Percentiles rank a stretch among this genome's conserved stretches.
phyloP scores from a whole-genome alignment of 352 stramenopile genomes.

The Globisporangium splendens region DNA sequence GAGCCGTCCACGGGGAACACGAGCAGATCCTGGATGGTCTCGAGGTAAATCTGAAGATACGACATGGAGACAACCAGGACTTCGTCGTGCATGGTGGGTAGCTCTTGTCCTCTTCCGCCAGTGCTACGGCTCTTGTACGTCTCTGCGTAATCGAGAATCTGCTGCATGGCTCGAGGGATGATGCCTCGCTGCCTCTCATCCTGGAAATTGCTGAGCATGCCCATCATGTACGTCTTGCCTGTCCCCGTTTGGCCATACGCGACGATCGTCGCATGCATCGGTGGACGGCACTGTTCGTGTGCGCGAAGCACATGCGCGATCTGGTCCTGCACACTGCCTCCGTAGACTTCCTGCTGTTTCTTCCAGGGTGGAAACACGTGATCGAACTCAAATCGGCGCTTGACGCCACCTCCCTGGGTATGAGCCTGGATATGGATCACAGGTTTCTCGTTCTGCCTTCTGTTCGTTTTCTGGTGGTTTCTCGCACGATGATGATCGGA shows the following conservation, averaged over 20 bases:
- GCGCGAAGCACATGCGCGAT: slow-evolving; percentile 39
- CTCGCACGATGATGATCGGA: neutral
- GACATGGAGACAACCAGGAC: slow-evolving; percentile 37
- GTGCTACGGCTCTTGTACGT: slow-evolving; percentile 12
- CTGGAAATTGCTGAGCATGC: slow-evolving; percentile 43
- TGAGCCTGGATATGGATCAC: slow-evolving; percentile 23
- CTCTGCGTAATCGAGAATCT: slow-evolving; percentile 41
- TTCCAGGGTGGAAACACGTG: slow-evolving; percentile 50
- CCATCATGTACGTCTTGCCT: slow-evolving; percentile 78
- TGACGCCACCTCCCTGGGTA: slow-evolving; percentile 8
- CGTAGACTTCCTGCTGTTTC: slow-evolving; percentile 51
- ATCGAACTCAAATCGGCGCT: slow-evolving; percentile 65
- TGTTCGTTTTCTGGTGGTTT: slow-evolving; percentile 7
- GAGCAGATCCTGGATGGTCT: slow-evolving; percentile 63
- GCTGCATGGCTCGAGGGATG: slow-evolving; percentile 56
- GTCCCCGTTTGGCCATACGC: slow-evolving; percentile 75
- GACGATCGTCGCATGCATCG: slow-evolving; percentile 46
- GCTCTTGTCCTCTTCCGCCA: neutral
- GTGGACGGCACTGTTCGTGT: slow-evolving; percentile 12
- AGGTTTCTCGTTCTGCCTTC: slow-evolving; percentile 6
- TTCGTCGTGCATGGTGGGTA: neutral
- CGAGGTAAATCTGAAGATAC: slow-evolving; percentile 78
- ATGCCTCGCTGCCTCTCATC: slow-evolving; percentile 38
- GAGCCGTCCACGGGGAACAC: slow-evolving; percentile 16
- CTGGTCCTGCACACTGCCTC: slow-evolving; percentile 28